Evolutionary conservation across 176 grass and related monocot species (phyloP).

Genomic region (Aechmea fasciata): DNA sequence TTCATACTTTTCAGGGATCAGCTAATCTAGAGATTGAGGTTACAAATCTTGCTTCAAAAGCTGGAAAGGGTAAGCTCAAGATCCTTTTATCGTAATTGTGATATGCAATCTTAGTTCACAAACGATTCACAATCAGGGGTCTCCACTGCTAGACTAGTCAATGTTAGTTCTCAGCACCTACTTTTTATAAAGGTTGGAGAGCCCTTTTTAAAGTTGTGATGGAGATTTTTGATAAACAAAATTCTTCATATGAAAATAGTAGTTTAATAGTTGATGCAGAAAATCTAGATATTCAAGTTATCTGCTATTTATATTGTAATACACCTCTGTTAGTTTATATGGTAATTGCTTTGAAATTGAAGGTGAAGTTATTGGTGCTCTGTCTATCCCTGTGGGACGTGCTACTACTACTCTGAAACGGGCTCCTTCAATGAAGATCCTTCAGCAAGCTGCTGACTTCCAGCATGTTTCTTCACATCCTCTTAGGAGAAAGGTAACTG

Average conservation of each 20-base stretch:
- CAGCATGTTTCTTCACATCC: constrained; percentile 44
- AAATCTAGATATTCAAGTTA: not conserved
- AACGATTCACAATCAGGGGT: too few relatives aligned
- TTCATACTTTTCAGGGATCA: constrained; percentile 52
- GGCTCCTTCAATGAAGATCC: constrained; percentile 78
- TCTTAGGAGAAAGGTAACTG: constrained; percentile 66
- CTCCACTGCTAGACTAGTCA: too few relatives aligned
- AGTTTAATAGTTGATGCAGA: too few relatives aligned
- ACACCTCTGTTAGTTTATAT: not conserved
- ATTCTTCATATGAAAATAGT: too few relatives aligned
- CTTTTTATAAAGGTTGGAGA: too few relatives aligned
- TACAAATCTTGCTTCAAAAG: constrained; percentile 87
- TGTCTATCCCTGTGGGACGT: constrained; percentile 77
- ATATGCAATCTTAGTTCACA: not conserved
- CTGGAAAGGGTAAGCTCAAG: constrained; percentile 69
- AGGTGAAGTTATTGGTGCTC: constrained; percentile 88
- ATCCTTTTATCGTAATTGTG: constrained; percentile 2
- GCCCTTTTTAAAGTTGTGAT: too few relatives aligned
- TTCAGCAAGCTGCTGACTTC: constrained; percentile 57
- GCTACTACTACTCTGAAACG: constrained; percentile 59
- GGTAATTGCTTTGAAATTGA: constrained; percentile 9
- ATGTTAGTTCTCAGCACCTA: too few relatives aligned
- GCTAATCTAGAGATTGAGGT: constrained; percentile 95
- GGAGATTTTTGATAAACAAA: too few relatives aligned
- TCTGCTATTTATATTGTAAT: not conserved